phyloP scores from a whole-genome alignment of 768 basidiomycete genomes.

The Pseudohyphozyma bogoriensis region DNA sequence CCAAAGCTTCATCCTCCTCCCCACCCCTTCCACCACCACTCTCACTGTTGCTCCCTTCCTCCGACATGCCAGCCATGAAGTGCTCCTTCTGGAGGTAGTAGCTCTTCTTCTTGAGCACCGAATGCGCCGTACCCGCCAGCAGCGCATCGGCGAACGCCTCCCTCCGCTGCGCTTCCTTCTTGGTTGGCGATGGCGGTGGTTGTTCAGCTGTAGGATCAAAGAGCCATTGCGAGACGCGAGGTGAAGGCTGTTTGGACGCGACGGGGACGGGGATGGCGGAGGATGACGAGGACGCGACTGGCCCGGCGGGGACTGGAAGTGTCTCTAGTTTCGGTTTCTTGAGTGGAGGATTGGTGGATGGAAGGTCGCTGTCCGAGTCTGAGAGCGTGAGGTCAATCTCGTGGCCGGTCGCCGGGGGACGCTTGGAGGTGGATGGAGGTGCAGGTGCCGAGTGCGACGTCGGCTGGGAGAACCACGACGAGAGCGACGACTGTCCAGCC shows the following conservation, averaged over 20 bases:
- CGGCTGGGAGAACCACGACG: constrained; percentile 15
- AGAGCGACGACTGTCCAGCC: neutral
- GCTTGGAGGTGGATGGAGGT: neutral
- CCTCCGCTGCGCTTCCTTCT: neutral
- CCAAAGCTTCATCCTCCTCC: neutral
- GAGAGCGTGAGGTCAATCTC: constrained; percentile 2
- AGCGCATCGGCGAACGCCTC: constrained; percentile 10
- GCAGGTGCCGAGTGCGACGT: too few species aligned
- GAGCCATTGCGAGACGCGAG: neutral
- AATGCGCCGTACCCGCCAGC: constrained; percentile 3
- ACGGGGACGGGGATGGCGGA: neutral
- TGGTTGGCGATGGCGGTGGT: neutral
- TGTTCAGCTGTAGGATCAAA: neutral
- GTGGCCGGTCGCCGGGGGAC: neutral
- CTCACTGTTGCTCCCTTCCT: too few species aligned
- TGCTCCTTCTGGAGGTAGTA: constrained; percentile 22
- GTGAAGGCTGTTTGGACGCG: neutral
- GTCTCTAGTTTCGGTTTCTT: constrained; percentile 17
- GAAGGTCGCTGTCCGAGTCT: constrained; percentile 13
- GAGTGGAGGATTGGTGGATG: neutral
- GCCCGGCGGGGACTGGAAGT: too few species aligned
- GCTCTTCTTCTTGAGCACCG: neutral
- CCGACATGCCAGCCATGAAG: constrained; percentile 19
- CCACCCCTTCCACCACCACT: constrained; percentile 3
- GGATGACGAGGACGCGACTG: neutral